Percentiles rank a stretch among this genome's conserved stretches.
Conservation (phyloP, 2,329 filamentous ascomycete species). For the Diplodia scrobiculata region DNA sequence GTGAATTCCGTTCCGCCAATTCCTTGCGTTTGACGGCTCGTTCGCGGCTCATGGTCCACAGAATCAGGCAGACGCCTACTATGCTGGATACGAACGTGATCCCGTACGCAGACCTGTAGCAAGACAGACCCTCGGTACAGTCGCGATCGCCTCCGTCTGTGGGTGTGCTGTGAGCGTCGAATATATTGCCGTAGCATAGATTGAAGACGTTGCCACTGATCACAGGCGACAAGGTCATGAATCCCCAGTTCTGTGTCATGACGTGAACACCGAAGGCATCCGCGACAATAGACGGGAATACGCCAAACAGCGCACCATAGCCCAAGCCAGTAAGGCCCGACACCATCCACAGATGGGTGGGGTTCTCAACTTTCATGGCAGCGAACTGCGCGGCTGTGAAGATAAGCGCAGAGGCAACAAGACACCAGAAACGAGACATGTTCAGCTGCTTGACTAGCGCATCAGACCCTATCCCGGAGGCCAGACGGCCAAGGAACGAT, state of each 20-base stretch:
- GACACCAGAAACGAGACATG: conserved; percentile 86
- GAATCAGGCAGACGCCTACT: conserved; percentile 66
- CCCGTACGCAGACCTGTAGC: conserved; percentile 79
- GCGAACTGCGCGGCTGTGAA: conserved; percentile 79
- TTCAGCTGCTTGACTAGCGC: conserved; percentile 78
- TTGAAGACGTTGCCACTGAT: conserved; percentile 91
- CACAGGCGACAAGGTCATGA: conserved; percentile 87
- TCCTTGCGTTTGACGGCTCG: conserved; percentile 41
- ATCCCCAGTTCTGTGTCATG: conserved; percentile 92
- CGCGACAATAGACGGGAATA: conserved; percentile 82
- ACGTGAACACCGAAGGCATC: conserved; percentile 90
- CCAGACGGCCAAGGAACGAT: conserved; percentile 79
- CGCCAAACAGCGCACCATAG: conserved; percentile 92
- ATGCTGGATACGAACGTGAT: conserved; percentile 74
- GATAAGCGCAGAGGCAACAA: conserved; percentile 73
- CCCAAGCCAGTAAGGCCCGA: conserved; percentile 83
- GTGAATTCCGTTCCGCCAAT: conserved; percentile 35
- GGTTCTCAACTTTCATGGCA: conserved; percentile 74
- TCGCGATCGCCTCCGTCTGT: conserved; percentile 68
- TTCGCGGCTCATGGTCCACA: conserved; percentile 70
- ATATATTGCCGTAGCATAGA: conserved; percentile 80
- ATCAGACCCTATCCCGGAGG: conserved; percentile 78
- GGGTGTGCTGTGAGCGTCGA: conserved; percentile 75
- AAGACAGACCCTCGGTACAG: conserved; percentile 75
- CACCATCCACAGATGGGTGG: conserved; percentile 73